These are phyloP conservation scores for Canavalia gladiata DNA, from an alignment of 306 rosid genomes.

Conservation along the genomic window DNA sequence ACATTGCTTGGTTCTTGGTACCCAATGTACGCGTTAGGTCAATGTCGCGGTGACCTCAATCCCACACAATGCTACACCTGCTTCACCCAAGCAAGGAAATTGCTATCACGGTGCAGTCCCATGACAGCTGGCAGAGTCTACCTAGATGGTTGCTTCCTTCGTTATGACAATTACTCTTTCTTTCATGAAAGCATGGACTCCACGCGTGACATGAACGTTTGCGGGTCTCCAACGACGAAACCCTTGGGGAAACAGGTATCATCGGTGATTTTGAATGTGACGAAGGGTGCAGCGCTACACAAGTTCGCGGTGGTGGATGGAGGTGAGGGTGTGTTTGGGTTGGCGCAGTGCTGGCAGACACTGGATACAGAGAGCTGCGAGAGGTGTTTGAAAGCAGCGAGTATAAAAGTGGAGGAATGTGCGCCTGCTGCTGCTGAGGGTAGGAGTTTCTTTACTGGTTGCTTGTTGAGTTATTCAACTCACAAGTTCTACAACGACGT, in stretches of 20 bases:
- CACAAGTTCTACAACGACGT: conserved; percentile 51
- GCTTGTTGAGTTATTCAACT: conserved; percentile 64
- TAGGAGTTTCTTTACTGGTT: conserved; percentile 60
- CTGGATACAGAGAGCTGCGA: conserved; percentile 41
- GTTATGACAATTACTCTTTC: conserved; percentile 59
- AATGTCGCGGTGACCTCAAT: conserved; percentile 56
- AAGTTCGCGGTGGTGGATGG: conserved; percentile 47
- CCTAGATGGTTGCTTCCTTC: conserved; percentile 67
- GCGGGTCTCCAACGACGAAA: not conserved
- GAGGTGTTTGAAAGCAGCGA: conserved; percentile 52
- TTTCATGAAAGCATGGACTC: conserved; percentile 40
- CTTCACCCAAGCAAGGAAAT: conserved; percentile 42
- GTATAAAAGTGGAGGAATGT: conserved; percentile 41
- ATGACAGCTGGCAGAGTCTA: conserved; percentile 52
- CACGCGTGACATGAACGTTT: conserved; percentile 26
- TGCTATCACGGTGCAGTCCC: conserved; percentile 56
- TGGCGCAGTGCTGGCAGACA: conserved; percentile 77
- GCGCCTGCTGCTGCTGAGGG: conserved; percentile 56
- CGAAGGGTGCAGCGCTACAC: conserved; percentile 23
- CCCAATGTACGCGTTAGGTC: conserved; percentile 53
- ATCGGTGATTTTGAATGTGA: conserved; percentile 48
- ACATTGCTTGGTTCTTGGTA: not conserved
- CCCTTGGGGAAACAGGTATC: not conserved
- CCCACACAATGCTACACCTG: conserved; percentile 51
- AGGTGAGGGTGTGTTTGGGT: conserved; percentile 57